Evolutionary conservation across 2,329 filamentous ascomycete species (phyloP).

Genomic region (Dothideomycetes sp.): DNA sequence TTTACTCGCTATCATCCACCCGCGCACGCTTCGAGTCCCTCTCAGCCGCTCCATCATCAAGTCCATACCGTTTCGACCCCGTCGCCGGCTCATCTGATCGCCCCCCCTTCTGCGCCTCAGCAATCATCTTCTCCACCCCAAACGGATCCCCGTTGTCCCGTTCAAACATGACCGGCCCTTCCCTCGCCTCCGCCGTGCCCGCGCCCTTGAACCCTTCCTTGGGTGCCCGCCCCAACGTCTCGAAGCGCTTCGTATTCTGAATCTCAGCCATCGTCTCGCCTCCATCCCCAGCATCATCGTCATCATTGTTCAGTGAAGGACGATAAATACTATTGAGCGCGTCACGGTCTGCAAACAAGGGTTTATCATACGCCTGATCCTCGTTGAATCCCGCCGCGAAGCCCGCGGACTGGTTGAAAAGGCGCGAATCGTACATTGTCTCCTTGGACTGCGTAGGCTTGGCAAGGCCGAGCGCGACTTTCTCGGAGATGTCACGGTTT

Average conservation of each 20-base stretch:
- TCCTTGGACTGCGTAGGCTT: conserved; percentile 90
- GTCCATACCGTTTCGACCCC: conserved; percentile 60
- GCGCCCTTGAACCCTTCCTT: conserved; percentile 82
- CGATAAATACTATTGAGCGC: conserved; percentile 91
- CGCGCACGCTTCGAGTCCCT: conserved; percentile 58
- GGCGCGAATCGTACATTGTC: conserved; percentile 89
- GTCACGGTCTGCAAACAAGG: conserved; percentile 89
- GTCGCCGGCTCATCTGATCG: background rate
- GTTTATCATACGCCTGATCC: conserved; percentile 95
- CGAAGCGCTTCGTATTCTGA: conserved; percentile 74
- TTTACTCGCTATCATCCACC: conserved; percentile 47
- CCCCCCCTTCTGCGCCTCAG: conserved; percentile 53
- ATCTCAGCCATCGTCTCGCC: conserved; percentile 81
- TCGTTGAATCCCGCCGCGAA: conserved; percentile 89
- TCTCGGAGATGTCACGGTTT: conserved; percentile 93
- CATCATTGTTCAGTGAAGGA: conserved; percentile 58
- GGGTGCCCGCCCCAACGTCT: conserved; percentile 66
- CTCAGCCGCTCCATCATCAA: conserved; percentile 52
- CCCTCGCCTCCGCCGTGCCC: conserved; percentile 68
- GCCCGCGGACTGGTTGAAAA: conserved; percentile 90
- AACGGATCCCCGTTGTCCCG: conserved; percentile 75
- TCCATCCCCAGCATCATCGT: conserved; percentile 66
- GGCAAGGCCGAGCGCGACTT: conserved; percentile 84
- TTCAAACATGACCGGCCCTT: conserved; percentile 93
- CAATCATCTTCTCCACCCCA: conserved; percentile 88